Base-by-base conservation (phyloP, 2,329 filamentous ascomycete genomes). In the Iodosphaeria phyllophila region DNA sequence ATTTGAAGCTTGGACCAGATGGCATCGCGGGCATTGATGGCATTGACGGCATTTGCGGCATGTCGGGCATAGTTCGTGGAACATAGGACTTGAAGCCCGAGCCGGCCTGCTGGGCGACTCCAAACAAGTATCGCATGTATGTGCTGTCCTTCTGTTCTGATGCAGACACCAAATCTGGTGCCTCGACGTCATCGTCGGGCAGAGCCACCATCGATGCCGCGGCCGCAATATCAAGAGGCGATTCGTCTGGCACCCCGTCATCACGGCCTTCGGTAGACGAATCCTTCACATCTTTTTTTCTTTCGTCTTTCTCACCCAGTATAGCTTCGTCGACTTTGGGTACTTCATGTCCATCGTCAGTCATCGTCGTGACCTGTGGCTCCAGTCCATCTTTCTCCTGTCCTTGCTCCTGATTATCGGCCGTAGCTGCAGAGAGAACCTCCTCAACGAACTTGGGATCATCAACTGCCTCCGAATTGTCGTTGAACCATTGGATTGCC, bases 401-500 rank as follows among this genome's bases (percentile, higher is more conserved):
- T n/a, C n/a, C n/a, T n/a, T n/a, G n/a, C n/a, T n/a, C n/a, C n/a
- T n/a, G n/a, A n/a, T n/a, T n/a, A n/a, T n/a, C n/a, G n/a, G n/a
- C n/a, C n/a, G n/a, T n/a, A n/a, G n/a, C n/a, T n/a, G n/a, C n/a
- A n/a, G 49, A 44, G 3, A 52, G 47, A 13, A 57, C 33, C 11
- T 47, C 42, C 14, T 51, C 45, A 23, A 48, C 42, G 35, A 66
- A 60, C 32, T 52, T 58, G 26, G 48, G 42, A 29, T 62, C 55
- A 24, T 64, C 60, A 5, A 53, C 43, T 9, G 62, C 36, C 2
- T 46, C 43, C 5, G 48, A 50, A 11, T 62, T 54, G 28, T 50
- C 52, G 6, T 48, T 41, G 34, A 63, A 62, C 71, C 72, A 77
- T 16, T 52, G 47, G 3, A 63, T 53, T 4, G 73, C 56, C 22